phyloP scores from a whole-genome alignment of 2,329 filamentous ascomycete genomes.

The Hypomyces perniciosus region DNA sequence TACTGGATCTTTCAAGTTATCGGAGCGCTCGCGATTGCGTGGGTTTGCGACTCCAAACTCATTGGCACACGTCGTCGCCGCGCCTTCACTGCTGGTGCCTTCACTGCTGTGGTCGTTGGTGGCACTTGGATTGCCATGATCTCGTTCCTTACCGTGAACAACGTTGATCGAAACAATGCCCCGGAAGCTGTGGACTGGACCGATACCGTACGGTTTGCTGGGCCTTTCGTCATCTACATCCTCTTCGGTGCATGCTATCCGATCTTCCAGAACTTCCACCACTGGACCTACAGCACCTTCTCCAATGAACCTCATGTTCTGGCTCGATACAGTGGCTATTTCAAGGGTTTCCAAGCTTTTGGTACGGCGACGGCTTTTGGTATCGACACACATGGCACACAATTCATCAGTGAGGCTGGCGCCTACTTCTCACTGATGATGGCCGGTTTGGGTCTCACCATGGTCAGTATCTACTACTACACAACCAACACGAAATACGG shows the following conservation, averaged over 20 bases:
- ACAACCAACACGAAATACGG: constrained; percentile 7
- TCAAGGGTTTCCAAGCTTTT: constrained; percentile 12
- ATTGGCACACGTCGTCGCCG: constrained; percentile 7
- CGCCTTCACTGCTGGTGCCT: constrained; percentile 3
- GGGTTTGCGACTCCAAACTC: constrained; percentile 5
- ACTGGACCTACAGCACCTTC: constrained; percentile 12
- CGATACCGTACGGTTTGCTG: constrained; percentile 7
- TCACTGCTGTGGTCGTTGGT: constrained; percentile 8
- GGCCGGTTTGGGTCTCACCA: constrained; percentile 3
- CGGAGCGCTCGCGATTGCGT: constrained; percentile 9
- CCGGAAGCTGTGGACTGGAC: constrained; percentile 10
- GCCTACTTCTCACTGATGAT: constrained; percentile 11
- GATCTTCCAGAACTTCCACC: constrained; percentile 13
- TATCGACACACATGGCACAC: constrained; percentile 9
- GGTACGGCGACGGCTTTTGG: constrained; percentile 11
- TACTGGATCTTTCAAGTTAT: constrained; percentile 12
- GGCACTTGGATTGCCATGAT: constrained; percentile 13
- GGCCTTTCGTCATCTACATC: constrained; percentile 12
- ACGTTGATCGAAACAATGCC: constrained; percentile 6
- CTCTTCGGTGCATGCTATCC: constrained; percentile 11
- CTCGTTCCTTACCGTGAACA: constrained; percentile 8
- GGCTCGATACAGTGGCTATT: constrained; percentile 12
- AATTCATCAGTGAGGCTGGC: constrained; percentile 6
- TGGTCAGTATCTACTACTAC: constrained; percentile 4
- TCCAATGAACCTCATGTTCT: constrained; percentile 12